Evolutionary conservation across 208 protist species (phyloP), one percentile per base, ranked within the genome.

Genomic region (Wallacemonas sp.): DNA sequence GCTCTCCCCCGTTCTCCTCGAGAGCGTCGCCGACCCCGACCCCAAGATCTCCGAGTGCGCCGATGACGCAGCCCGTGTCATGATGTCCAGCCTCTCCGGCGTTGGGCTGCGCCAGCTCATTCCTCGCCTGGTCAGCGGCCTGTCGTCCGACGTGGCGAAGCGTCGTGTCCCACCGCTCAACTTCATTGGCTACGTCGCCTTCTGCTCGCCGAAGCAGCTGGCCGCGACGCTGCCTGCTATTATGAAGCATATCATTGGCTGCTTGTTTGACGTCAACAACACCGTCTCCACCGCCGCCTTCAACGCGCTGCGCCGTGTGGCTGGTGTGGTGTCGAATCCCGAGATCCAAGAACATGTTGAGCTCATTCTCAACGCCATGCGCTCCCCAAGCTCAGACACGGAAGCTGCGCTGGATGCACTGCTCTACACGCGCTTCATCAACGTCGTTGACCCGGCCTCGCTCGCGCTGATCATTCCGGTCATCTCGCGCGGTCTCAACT

Each of bases 381-480:
- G 90, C 27, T 88, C 82, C 22, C 95, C 95, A 5, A 93, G 83
- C 68, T 88, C 82, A 12, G 86, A 97, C 38, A 97, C 90, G 28
- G 88, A 97, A 60, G 70, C 75, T 45, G 93, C 93, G 12, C 85
- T 98, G 14, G 92, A 97, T 46, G 88, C 92, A 33, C 83, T 98
- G 55, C 85, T 97, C 61, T 96, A 96, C 79, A 97, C 93, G 21
- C 88, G 93, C 38, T 98, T 97, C 75, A 75, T 88, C 34, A 96
- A 97, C 66, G 79, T 88, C 39, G 79, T 98, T 28, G 93, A 98
- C 68, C 81, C 90, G 31, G 90, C 95, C 47, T 97, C 93, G 17
- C 82, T 98, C n/a, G 90, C 93, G 22, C 79, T 98, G 24, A 93
- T 98, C 56, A 79, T 96, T 42, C 94, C 94, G 19, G 90, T 97